Percentiles rank a stretch among this genome's conserved stretches.
Conservation (phyloP, 192 early-diverging fungal genomes). For the Phycomyces blakesleeanus region DNA sequence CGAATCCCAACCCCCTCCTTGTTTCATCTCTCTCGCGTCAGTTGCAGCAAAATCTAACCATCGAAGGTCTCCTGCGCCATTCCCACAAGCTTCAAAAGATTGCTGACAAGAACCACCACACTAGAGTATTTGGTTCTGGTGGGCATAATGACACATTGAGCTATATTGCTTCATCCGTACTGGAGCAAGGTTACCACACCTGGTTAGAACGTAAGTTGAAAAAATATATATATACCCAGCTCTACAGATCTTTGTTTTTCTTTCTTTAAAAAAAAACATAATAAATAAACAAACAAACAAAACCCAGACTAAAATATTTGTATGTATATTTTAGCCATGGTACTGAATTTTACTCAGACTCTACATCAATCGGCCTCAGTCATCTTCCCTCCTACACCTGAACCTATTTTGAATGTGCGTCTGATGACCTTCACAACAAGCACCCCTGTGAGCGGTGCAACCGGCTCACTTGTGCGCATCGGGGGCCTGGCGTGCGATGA, state of each 20-base stretch:
- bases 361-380: background rate
- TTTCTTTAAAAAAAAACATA: too few relatives aligned
- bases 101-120: background rate
- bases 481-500: constrained; percentile 6
- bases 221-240: too few relatives aligned
- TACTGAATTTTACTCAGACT: background rate
- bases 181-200: background rate
- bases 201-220: background rate
- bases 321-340: background rate
- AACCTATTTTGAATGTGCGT: background rate
- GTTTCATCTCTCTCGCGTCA: background rate
- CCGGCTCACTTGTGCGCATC: background rate
- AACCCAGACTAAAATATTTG: too few relatives aligned
- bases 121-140: background rate
- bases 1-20: background rate
- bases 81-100: background rate
- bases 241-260: too few relatives aligned
- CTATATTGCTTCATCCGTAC: background rate
- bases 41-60: background rate
- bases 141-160: background rate
- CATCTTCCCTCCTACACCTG: background rate
- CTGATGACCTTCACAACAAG: background rate
- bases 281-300: too few relatives aligned
- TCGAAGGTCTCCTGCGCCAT: background rate
- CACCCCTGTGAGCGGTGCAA: background rate